These are phyloP conservation scores for Antonospora locustae DNA, from an alignment of 371 early-diverging fungal genomes.

Conservation along the genomic window DNA sequence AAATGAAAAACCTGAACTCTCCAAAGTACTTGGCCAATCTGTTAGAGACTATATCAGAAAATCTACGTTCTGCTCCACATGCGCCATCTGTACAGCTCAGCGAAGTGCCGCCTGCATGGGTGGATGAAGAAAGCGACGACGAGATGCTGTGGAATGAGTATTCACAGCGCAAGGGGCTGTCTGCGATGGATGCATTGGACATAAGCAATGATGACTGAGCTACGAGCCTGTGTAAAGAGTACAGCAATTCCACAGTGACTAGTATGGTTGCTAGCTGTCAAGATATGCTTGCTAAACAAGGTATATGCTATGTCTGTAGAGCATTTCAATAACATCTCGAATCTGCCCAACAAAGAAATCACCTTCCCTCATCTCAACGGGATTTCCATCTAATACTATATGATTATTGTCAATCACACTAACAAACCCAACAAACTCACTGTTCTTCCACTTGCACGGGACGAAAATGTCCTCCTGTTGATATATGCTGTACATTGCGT, in stretches of 20 bases:
- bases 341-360: slow-evolving; percentile 44
- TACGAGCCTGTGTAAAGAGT: too few species aligned
- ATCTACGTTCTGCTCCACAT: slow-evolving; percentile 67
- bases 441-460: neutral
- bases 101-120: slow-evolving; percentile 57
- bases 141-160: slow-evolving; percentile 41
- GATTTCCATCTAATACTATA: slow-evolving; percentile 36
- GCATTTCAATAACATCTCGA: slow-evolving; percentile 21
- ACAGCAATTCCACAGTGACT: too few species aligned
- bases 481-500: slow-evolving; percentile 3
- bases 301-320: slow-evolving; percentile 11
- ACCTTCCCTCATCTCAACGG: slow-evolving; percentile 31
- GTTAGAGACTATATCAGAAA: slow-evolving; percentile 63
- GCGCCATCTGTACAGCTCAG: slow-evolving; percentile 93
- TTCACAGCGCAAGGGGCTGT: too few species aligned
- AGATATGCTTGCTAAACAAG: slow-evolving; percentile 31
- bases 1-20: slow-evolving; percentile 73
- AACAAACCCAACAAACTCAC: slow-evolving; percentile 42
- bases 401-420: slow-evolving; percentile 13
- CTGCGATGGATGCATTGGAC: too few species aligned
- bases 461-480: slow-evolving; percentile 15
- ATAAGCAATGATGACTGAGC: too few species aligned
- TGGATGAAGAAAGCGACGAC: slow-evolving; percentile 52
- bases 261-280: too few species aligned
- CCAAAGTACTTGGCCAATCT: slow-evolving; percentile 63